Evolutionary conservation across 2,329 filamentous ascomycete species (phyloP), one percentile per base, ranked within the genome.

Genomic region (Ophiostoma australiae): DNA sequence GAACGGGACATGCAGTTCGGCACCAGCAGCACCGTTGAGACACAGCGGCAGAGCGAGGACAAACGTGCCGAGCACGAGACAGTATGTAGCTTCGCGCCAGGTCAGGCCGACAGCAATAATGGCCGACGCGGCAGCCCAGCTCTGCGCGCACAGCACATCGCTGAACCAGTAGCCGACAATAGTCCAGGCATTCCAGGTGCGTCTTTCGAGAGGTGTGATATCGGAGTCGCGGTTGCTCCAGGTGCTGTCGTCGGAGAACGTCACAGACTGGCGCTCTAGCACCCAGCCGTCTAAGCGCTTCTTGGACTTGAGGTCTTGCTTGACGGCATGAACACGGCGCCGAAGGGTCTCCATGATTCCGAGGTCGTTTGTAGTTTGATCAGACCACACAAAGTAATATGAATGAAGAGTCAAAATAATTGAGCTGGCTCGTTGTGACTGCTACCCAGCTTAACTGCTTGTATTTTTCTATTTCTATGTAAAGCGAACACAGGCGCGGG

Each of bases 1-100:
- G 74, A 84, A 84, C 3, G 82, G 82, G 17, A 82, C 78, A 70
- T 84, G 82, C 4, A 83, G 76, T 66, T 79, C 79, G 4, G 82
- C 80, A 20, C 82, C 81, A 67, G 81, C 81, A 6, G 80, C 79
- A 41, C 82, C 82, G 73, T 84, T 83, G 35, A 83, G 77, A 5
- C 82, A 80, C 75, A 83, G 80, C 11, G 81, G 79, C 23, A 87
- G 83, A 4, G 86, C 84, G 35, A 87, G 86, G 73, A 86, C 88
- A 17, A 85, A 80, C 17, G 85, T 84, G 52, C 89, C 89, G 17
- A 90, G 84, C 68, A 82, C 73, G 74, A 83, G 87, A 48, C 78
- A 77, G 33, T 78, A 78, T 67, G 86, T 79, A 0, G 84, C 83
- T 75, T 88, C 86, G 67, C 75, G 72, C 75, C 79, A 82, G 3